Evolutionary conservation across 176 grass and related monocot species (phyloP).

Genomic region (Lolium rigidum): DNA sequence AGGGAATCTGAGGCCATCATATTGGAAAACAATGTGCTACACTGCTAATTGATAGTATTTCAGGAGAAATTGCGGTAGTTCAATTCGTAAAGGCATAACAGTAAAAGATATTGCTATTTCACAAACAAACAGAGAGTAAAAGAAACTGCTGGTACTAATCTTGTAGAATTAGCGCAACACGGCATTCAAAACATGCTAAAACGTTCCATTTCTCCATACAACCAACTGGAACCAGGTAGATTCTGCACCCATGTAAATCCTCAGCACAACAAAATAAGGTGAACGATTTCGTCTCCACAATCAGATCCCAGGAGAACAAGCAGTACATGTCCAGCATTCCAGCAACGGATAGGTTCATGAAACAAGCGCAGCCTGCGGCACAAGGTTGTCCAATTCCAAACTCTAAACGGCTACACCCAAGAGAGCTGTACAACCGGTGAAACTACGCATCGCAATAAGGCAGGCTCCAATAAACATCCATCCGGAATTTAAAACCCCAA

Average conservation of each 20-base stretch:
- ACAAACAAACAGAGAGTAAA: background rate
- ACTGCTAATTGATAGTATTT: background rate
- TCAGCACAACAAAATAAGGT: background rate
- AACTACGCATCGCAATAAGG: background rate
- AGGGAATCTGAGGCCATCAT: background rate
- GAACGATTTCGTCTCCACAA: background rate
- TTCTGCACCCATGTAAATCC: background rate
- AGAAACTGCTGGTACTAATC: background rate
- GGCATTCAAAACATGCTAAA: background rate
- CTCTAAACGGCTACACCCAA: slow-evolving; percentile 29
- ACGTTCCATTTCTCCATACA: background rate
- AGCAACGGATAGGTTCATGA: slow-evolving; percentile 12
- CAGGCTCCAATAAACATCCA: slow-evolving; percentile 12
- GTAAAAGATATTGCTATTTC: background rate
- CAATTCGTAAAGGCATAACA: background rate
- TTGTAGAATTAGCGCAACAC: background rate
- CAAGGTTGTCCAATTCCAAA: background rate
- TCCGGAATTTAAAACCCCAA: background rate
- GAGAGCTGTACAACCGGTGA: slow-evolving; percentile 28
- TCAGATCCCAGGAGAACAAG: background rate
- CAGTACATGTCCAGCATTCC: background rate
- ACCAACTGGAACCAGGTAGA: background rate
- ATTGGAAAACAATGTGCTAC: background rate
- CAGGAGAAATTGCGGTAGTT: background rate
- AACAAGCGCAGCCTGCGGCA: background rate